Conservation (phyloP, 495 filamentous ascomycete genomes). For the Aspergillus avenaceus region DNA sequence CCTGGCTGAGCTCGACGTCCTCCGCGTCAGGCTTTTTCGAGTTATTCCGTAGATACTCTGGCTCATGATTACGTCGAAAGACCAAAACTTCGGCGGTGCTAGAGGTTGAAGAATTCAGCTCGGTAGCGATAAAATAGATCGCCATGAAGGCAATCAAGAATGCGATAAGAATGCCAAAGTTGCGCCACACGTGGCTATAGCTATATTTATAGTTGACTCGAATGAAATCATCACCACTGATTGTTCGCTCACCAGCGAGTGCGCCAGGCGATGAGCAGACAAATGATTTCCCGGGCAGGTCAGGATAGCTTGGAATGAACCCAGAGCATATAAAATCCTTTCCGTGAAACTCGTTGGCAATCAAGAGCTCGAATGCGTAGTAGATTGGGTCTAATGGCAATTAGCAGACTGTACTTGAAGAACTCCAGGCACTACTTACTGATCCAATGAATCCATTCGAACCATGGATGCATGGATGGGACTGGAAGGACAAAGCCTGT, state of each 20-base stretch:
- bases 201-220: constrained; percentile 47
- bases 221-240: constrained; percentile 49
- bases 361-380: constrained; percentile 40
- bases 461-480: constrained; percentile 45
- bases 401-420: not conserved
- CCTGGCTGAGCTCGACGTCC: constrained; percentile 17
- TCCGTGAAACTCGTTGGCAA: constrained; percentile 56
- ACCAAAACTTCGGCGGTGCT: constrained; percentile 32
- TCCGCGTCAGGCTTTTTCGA: constrained; percentile 41
- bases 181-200: constrained; percentile 58
- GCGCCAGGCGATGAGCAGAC: constrained; percentile 49
- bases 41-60: constrained; percentile 23
- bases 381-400: constrained; percentile 25
- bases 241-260: constrained; percentile 37
- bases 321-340: constrained; percentile 42
- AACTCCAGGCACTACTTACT: constrained; percentile 10
- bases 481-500: constrained; percentile 42
- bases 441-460: constrained; percentile 41
- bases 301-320: constrained; percentile 44
- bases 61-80: constrained; percentile 30
- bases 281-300: constrained; percentile 30
- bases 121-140: constrained; percentile 39
- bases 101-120: constrained; percentile 27
- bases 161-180: constrained; percentile 60
- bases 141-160: constrained; percentile 55